Conservation (phyloP, 1,284 basidiomycete species). For the Baeospora myosura region DNA sequence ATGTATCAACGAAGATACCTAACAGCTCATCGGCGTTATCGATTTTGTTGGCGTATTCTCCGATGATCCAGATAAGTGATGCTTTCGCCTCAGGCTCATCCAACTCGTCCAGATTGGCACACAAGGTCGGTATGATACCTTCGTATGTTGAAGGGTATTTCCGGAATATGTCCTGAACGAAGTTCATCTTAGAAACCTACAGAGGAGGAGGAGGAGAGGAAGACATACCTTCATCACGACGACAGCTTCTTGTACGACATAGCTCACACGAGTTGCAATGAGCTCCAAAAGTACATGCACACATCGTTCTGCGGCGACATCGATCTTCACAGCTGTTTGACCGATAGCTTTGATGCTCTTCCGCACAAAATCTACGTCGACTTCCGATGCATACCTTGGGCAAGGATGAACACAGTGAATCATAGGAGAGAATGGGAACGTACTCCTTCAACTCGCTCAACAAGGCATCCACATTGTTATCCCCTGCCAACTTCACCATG, state of each 20-base stretch:
- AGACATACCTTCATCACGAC: conserved; percentile 88
- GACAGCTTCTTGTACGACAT: conserved; percentile 97
- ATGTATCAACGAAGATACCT: conserved; percentile 84
- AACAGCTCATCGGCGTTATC: conserved; percentile 93
- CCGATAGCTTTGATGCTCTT: conserved; percentile 94
- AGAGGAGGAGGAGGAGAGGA: neutral
- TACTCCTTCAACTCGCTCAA: conserved; percentile 94
- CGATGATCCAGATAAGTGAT: conserved; percentile 97
- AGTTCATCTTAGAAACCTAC: neutral
- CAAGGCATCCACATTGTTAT: conserved; percentile 90
- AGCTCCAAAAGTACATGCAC: conserved; percentile 90
- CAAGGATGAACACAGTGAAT: neutral
- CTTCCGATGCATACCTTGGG: conserved; percentile 86
- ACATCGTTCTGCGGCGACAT: conserved; percentile 87
- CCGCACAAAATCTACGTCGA: conserved; percentile 97
- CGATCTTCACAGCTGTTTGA: conserved; percentile 93
- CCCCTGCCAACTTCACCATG: conserved; percentile 90
- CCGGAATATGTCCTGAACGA: conserved; percentile 85
- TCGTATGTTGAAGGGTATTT: conserved; percentile 98
- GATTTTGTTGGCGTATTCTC: conserved; percentile 95
- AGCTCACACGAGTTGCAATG: conserved; percentile 89
- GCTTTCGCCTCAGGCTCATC: conserved; percentile 99
- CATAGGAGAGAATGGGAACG: conserved; percentile 19
- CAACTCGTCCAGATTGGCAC: conserved; percentile 90
- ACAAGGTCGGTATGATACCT: conserved; percentile 91